Base-by-base conservation (phyloP, 116 monocot genomes). In the Papilionanthe hybrid region DNA sequence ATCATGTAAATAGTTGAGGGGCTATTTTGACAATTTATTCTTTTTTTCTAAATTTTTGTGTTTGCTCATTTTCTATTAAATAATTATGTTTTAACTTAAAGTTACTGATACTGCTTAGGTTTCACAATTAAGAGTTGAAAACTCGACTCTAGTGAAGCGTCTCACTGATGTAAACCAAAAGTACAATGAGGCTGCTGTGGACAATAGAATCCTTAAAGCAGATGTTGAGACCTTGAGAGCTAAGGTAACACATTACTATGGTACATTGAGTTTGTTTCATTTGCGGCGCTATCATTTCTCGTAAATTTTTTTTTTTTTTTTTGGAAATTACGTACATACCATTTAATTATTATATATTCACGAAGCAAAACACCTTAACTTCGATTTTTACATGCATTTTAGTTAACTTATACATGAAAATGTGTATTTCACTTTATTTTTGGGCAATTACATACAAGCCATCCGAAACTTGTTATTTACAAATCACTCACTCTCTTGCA, bases 171-270 rank as follows among this genome's bases (percentile, higher is more conserved):
- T 98, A 84, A 94, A 93, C 84, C 91, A 91, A 58, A 98, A 94
- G 78, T 94, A 87, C 87, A 91, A 74, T 78, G 93, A 90, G 76
- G 91, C 94, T 83, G 82, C 92, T 84, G 93, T 98, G 13, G 89
- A 93, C 83, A 94, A 91, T 77, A 88, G 98, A 78, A 83, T 98
- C 71, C 83, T 98, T 55, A 94, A 98, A 86, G 93, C 98, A 42
- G 91, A 98, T 91, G 94, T 94, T 32, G 98, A 94, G 81, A 98
- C 98, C 13, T 82, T 91, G 83, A 88, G 98, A 81, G 93, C 94
- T 76, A 98, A 94, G 94, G 98, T 98, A 84, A 72, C 27, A 3
- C 65, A 37, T 68, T 28, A 10, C 4, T 9, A 68, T 23, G 23
- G 2, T 63, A 17, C 53, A 69, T 5, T 69, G 30, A 25, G 69